These are phyloP conservation scores for Botrytis elliptica DNA, from an alignment of 2,329 filamentous ascomycete species.

Conservation along the genomic window DNA sequence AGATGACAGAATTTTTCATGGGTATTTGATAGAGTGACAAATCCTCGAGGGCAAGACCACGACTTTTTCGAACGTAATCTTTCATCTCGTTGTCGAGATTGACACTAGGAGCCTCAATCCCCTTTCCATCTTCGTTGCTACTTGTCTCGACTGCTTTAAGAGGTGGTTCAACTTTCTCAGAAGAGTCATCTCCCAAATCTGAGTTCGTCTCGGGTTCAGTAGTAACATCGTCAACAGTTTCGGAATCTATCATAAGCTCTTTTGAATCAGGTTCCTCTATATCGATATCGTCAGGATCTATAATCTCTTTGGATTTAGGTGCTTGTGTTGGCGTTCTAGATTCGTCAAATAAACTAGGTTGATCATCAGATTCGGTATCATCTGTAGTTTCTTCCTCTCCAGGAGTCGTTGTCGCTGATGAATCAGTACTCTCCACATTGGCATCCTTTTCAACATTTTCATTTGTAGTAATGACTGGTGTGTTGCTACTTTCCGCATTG, in stretches of 20 bases:
- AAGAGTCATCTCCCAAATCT: neutral
- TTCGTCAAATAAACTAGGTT: slow-evolving; percentile 33
- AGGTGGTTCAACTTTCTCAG: neutral
- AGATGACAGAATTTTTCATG: slow-evolving; percentile 57
- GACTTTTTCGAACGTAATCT: slow-evolving; percentile 56
- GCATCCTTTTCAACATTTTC: slow-evolving; percentile 16
- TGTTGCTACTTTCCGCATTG: neutral
- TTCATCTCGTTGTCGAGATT: slow-evolving; percentile 30
- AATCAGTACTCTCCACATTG: slow-evolving; percentile 26
- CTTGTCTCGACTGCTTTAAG: neutral
- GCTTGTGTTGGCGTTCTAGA: slow-evolving; percentile 23
- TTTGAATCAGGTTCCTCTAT: slow-evolving; percentile 36
- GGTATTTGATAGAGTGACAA: slow-evolving; percentile 60
- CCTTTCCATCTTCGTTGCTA: neutral
- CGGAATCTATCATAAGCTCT: slow-evolving; percentile 31
- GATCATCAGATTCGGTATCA: slow-evolving; percentile 19
- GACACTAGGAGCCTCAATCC: neutral
- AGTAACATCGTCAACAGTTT: neutral
- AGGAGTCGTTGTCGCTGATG: neutral
- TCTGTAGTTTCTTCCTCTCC: neutral
- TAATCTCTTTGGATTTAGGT: slow-evolving; percentile 22
- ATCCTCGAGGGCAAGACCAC: slow-evolving; percentile 56
- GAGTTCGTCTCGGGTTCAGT: neutral
- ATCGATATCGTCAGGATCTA: slow-evolving; percentile 41
- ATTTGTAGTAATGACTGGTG: neutral